phyloP scores from a whole-genome alignment of 306 rosid species.

The Cucurbita pepo region DNA sequence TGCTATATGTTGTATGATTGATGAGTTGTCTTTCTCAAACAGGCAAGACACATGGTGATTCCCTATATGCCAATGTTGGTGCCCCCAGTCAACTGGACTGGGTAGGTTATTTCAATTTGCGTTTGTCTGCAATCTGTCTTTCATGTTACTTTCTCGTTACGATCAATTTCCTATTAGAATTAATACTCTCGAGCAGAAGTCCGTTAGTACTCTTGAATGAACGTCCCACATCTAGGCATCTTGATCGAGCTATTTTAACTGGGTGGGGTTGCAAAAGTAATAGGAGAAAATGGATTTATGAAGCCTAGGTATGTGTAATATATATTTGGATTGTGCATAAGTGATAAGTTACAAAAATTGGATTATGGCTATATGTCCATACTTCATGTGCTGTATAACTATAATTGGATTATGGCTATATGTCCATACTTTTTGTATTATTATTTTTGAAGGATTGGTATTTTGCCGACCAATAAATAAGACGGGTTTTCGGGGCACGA shows the following conservation, averaged over 20 bases:
- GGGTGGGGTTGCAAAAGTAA: not conserved
- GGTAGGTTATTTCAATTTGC: constrained; percentile 37
- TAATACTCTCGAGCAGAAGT: not conserved
- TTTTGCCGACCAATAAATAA: not conserved
- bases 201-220: not conserved
- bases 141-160: not conserved
- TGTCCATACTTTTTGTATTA: not conserved
- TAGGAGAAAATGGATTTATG: not conserved
- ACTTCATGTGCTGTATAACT: not conserved
- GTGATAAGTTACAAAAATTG: not conserved
- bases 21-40: constrained; percentile 18
- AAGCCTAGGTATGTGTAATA: not conserved
- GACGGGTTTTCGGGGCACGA: not conserved
- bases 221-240: not conserved
- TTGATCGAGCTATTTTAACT: not conserved
- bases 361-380: not conserved
- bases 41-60: constrained; percentile 85
- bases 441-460: not conserved
- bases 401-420: not conserved
- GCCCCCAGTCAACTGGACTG: constrained; percentile 80
- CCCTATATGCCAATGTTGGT: constrained; percentile 97
- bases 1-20: not conserved
- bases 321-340: not conserved
- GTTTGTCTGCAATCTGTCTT: constrained; percentile 1
- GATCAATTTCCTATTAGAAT: constrained; percentile 3